A percentile compares a stretch with the other conserved stretches of the same genome.
phyloP scores from a whole-genome alignment of 768 basidiomycete genomes.

The Sistotremastrum niveocremeum region DNA sequence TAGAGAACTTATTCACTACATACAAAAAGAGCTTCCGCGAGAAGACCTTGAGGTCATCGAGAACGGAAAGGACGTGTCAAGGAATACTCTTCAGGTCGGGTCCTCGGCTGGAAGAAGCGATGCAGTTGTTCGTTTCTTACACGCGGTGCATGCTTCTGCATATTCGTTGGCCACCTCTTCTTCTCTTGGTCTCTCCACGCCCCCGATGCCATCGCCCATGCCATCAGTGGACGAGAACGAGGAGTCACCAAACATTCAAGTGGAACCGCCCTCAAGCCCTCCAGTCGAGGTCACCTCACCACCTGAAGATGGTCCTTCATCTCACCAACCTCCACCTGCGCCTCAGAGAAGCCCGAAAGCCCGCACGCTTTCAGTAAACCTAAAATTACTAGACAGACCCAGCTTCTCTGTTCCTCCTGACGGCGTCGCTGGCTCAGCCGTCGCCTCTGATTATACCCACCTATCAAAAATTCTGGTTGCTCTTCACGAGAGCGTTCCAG shows the following conservation, averaged over 20 bases:
- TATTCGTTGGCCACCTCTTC: constrained; percentile 69
- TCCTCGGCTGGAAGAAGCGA: constrained; percentile 41
- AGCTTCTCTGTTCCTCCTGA: constrained; percentile 1
- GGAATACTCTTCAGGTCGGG: constrained; percentile 37
- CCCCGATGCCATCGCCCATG: constrained; percentile 27
- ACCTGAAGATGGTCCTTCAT: constrained; percentile 15
- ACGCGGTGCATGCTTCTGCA: constrained; percentile 67
- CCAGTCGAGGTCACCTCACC: constrained; percentile 14
- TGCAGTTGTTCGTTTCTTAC: constrained; percentile 54
- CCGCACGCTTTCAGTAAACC: constrained; percentile 5
- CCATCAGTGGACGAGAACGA: constrained; percentile 18
- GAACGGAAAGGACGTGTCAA: constrained; percentile 30
- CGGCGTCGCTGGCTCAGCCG: constrained; percentile 31
- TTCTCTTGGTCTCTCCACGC: constrained; percentile 35
- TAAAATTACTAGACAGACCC: constrained; percentile 6
- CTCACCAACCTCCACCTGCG: constrained; percentile 9
- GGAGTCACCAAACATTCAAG: constrained; percentile 9
- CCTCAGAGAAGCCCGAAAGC: background rate
- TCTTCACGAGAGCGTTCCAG: constrained; percentile 60
- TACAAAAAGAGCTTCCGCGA: constrained; percentile 59
- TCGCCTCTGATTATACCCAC: constrained; percentile 60
- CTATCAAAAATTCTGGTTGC: constrained; percentile 53
- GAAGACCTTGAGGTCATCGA: constrained; percentile 37
- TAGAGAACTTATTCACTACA: constrained; percentile 57
- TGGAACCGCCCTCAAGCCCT: constrained; percentile 11